Evolutionary conservation across 257 asterid species (phyloP).

Genomic region (Capsicum pubescens): DNA sequence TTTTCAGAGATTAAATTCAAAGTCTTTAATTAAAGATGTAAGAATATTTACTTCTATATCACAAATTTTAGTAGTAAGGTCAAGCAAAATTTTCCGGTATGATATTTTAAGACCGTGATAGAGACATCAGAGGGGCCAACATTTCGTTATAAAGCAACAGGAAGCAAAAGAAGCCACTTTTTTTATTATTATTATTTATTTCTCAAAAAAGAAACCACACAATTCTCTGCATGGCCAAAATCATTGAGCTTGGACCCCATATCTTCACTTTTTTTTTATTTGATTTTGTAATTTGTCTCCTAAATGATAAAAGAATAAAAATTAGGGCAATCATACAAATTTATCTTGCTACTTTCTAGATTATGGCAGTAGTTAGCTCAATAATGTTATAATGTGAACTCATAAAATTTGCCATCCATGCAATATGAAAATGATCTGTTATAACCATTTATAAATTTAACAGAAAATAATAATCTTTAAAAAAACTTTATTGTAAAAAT

Average conservation of each 20-base stretch:
- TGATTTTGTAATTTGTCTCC: background rate
- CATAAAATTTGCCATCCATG: no score
- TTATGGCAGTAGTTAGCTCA: no score
- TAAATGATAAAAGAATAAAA: background rate
- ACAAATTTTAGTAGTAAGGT: background rate
- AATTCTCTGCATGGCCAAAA: background rate
- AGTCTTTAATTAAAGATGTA: no score
- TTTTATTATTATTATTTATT: background rate
- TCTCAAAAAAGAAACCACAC: background rate
- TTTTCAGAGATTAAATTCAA: no score
- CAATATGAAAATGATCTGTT: no score
- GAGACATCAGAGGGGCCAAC: background rate
- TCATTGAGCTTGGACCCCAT: background rate
- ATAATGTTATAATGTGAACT: no score
- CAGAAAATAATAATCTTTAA: no score
- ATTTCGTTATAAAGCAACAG: conserved; percentile 3
- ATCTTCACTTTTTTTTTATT: background rate
- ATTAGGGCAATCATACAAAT: background rate
- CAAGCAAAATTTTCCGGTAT: background rate
- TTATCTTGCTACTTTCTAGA: no score
- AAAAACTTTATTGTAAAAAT: no score
- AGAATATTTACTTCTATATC: background rate
- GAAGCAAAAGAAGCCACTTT: conserved; percentile 10
- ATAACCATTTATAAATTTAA: no score
- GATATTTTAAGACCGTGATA: background rate